These are phyloP conservation scores for Lodderomyces pseudojiufengensis DNA, from an alignment of 1,139 yeast species.

Conservation along the genomic window DNA sequence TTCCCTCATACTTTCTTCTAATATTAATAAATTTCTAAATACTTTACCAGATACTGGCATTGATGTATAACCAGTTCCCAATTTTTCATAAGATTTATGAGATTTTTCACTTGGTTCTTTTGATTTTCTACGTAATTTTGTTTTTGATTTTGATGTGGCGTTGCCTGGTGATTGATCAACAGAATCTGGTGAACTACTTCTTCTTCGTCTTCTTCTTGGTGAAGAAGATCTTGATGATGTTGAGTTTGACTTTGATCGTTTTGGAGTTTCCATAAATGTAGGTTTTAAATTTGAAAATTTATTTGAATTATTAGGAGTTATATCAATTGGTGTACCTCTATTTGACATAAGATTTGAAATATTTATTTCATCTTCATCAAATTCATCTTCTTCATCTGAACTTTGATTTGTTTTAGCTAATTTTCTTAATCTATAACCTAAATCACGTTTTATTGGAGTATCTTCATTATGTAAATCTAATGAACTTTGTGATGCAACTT, in stretches of 20 bases:
- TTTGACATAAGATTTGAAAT: neutral
- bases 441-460: slow-evolving; percentile 7
- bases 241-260: neutral
- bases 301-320: neutral
- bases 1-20: slow-evolving; percentile 79
- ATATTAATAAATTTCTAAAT: slow-evolving; percentile 71
- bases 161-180: slow-evolving; percentile 3
- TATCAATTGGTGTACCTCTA: neutral
- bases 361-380: slow-evolving; percentile 4
- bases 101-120: slow-evolving; percentile 31
- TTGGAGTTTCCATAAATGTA: slow-evolving; percentile 2
- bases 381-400: slow-evolving; percentile 14
- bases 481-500: slow-evolving; percentile 32
- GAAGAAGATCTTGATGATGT: slow-evolving; percentile 1
- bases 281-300: slow-evolving; percentile 1
- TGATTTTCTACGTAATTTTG: slow-evolving; percentile 27
- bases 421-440: slow-evolving; percentile 1
- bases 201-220: neutral
- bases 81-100: slow-evolving; percentile 24
- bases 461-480: slow-evolving; percentile 16
- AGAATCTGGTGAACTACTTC: slow-evolving; percentile 1
- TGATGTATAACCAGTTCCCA: slow-evolving; percentile 40
- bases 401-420: slow-evolving; percentile 6
- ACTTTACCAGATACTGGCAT: slow-evolving; percentile 66
- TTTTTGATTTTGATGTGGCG: slow-evolving; percentile 13